Evolutionary conservation across 345 rosid genomes (phyloP).

Genomic region (Populus simonii): DNA sequence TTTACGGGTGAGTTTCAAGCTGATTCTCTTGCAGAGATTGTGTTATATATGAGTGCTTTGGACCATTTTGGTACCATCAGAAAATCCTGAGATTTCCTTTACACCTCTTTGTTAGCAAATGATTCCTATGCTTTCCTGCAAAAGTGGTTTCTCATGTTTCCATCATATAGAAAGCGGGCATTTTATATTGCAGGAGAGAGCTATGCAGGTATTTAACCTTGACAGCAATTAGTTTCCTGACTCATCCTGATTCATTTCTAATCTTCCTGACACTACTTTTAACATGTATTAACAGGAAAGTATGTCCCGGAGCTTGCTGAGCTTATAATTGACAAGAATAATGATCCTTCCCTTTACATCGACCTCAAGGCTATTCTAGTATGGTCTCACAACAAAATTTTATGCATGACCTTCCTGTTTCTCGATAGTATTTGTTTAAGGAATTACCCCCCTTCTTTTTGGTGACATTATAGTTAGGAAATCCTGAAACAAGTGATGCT

Average conservation of each 20-base stretch:
- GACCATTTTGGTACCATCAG: constrained; percentile 4
- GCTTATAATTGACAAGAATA: constrained; percentile 58
- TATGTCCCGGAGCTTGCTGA: constrained; percentile 89
- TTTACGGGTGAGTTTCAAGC: constrained; percentile 52
- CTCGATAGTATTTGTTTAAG: not conserved
- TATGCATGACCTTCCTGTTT: not conserved
- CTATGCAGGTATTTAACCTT: constrained; percentile 62
- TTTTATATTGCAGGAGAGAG: constrained; percentile 95
- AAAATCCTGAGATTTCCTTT: not conserved
- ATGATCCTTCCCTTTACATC: constrained; percentile 47
- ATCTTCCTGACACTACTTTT: not conserved
- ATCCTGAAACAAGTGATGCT: constrained; percentile 71
- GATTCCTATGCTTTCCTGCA: constrained; percentile 73
- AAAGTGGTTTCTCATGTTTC: constrained; percentile 73
- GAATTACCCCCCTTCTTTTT: not conserved
- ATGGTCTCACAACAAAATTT: not conserved
- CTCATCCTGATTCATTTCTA: not conserved
- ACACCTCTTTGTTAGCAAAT: constrained; percentile 34
- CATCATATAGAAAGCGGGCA: constrained; percentile 44
- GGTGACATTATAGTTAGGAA: constrained; percentile 54
- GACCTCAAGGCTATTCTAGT: constrained; percentile 83
- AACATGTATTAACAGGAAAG: constrained; percentile 45
- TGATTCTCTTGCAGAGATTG: not conserved
- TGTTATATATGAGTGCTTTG: not conserved
- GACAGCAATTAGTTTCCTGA: not conserved